Base-by-base conservation (phyloP, 129 eudicot genomes). In the Kitagawia praeruptora region DNA sequence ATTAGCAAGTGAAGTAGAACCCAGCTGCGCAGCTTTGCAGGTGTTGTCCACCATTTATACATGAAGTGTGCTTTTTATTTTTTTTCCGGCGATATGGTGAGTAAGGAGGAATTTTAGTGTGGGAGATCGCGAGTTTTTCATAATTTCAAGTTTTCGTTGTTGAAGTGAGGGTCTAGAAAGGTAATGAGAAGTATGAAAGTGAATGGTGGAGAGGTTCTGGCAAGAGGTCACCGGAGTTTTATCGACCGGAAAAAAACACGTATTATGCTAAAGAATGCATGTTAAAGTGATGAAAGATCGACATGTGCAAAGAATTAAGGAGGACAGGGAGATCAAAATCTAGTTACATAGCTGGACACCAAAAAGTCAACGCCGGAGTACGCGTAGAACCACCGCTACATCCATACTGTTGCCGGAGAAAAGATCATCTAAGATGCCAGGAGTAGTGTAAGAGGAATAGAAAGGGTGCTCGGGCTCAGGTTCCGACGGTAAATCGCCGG, bases 91-190 rank as follows among this genome's bases (percentile, higher is more conserved):
- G n/a, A 67, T 70, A 84, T 87, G 87, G 87, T 84, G 70, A 56
- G 77, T 81, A 64, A 56, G 23, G 83, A 64, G 47, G 81, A 75
- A 61, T 19, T 72, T 71, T 83, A 85, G 79, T 83, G 77, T 41
- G 91, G 87, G 31, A 85, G 93, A 82, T 80, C 89, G 81, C 87
- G 83, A 70, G 83, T 87, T 79, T 74, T 89, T 81, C 96, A 91
- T 77, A 91, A 91, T 86, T 91, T 91, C 82, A 82, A 85, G 63
- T 31, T 87, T 84, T 89, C 93, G 54, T 76, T 84, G 37, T 79
- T 91, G 80, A 88, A 85, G 84, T 91, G 97, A 93, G 96, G 96
- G 18, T 89, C 83, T 44, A 93, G 89, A 84, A 86, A 80, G 80
- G 64, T 82, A n/a, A 77, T 91, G 77, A 80, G 90, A 76, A 89